phyloP scores from a whole-genome alignment of 768 basidiomycete species.

The Hericium coralloides region DNA sequence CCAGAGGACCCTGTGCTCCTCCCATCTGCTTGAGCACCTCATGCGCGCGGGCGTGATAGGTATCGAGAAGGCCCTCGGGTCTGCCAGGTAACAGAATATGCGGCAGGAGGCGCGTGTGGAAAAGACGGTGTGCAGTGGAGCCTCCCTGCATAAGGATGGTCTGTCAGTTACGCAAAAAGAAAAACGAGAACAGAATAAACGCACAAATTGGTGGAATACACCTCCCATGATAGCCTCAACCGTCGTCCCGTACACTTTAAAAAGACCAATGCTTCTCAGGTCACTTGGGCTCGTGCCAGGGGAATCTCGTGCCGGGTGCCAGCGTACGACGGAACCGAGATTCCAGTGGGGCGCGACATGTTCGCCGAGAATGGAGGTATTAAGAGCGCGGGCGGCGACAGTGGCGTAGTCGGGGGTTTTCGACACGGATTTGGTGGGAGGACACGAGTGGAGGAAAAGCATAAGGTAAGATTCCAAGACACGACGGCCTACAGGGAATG shows the following conservation, averaged over 20 bases:
- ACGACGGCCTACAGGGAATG: constrained; percentile 48
- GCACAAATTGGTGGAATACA: constrained; percentile 72
- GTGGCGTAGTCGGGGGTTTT: constrained; percentile 45
- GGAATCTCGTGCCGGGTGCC: constrained; percentile 30
- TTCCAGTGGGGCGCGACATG: constrained; percentile 70
- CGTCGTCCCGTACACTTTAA: constrained; percentile 70
- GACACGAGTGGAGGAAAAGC: constrained; percentile 56
- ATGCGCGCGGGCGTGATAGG: constrained; percentile 40
- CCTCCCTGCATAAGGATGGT: constrained; percentile 24
- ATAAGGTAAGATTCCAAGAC: constrained; percentile 69
- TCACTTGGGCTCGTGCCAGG: constrained; percentile 19
- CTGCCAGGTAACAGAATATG: constrained; percentile 22
- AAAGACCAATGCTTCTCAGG: constrained; percentile 55
- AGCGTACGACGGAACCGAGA: constrained; percentile 62
- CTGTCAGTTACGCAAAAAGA: neutral
- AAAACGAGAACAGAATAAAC: neutral
- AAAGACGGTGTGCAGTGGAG: constrained; percentile 28
- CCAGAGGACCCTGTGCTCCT: constrained; percentile 23
- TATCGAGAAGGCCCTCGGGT: constrained; percentile 25
- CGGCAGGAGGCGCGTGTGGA: constrained; percentile 35
- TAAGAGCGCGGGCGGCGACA: constrained; percentile 47
- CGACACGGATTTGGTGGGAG: constrained; percentile 29
- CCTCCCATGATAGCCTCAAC: constrained; percentile 73
- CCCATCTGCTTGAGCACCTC: constrained; percentile 41
- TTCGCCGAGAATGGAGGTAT: constrained; percentile 66